Base-by-base conservation (phyloP, 177 flowering plant genomes). In the Vitis hybrid region DNA sequence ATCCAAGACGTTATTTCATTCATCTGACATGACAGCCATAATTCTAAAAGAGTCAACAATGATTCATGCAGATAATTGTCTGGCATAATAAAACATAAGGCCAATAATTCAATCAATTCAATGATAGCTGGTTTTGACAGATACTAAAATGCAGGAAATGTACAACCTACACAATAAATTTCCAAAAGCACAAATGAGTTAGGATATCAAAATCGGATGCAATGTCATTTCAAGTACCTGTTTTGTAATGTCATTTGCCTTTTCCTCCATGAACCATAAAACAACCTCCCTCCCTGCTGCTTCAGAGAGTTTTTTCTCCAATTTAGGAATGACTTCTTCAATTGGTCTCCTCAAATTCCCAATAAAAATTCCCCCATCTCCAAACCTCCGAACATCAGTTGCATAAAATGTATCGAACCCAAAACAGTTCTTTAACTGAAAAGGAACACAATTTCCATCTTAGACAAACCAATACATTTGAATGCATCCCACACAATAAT, bases 261-360 rank as follows among this genome's bases (percentile, higher is more conserved):
- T 84, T 74, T 92, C 97, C 77, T 94, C 97, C 97, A 94, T 94
- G 68, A 94, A 87, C 98, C 97, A 94, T 13, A 94, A 19, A 7
- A 89, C 89, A 31, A 94, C 92, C 56, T 92, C 96, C 76, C 86
- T 81, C 48, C 92, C 97, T 2, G 96, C 93, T 39, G 94, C 93
- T 76, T 90, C 96, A 48, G 92, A 82, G 6, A 94, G 79, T 82
- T 94, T 94, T 66, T 81, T 84, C 89, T 94, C 94, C 84, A 94
- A 83, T 63, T 79, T 84, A 12, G 97, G 97, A 48, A 89, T 85
- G 33, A 84, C 97, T 78, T 92, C 91, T 57, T 88, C 92, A 82
- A 90, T 83, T 6, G 97, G 97, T 73, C 70, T 90, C 82, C 97
- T 87, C 86, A 94, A 74, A 78, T 94, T 94, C 29, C 97, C 97